Evolutionary conservation across 148 eudicot species (phyloP).

Genomic region (Limonium bicolor): DNA sequence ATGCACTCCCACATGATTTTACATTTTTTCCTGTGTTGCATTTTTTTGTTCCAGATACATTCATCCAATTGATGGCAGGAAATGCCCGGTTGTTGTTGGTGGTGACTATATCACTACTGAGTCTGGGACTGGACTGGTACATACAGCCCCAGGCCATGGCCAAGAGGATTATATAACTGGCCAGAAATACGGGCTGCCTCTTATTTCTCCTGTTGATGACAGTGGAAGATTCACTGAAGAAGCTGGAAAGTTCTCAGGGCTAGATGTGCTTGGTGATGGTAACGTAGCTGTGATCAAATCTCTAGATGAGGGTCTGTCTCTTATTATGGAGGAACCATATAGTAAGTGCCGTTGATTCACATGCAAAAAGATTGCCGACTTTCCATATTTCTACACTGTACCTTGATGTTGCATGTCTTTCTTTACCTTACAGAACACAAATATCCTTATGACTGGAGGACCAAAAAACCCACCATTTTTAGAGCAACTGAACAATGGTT

Average conservation of each 20-base stretch:
- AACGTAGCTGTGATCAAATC: conserved; percentile 67
- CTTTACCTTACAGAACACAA: conserved; percentile 50
- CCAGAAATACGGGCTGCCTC: conserved; percentile 69
- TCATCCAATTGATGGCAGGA: conserved; percentile 67
- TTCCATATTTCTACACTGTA: too few species aligned
- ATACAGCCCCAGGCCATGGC: conserved; percentile 99
- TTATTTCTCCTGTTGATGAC: conserved; percentile 91
- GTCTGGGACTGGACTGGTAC: conserved; percentile 98
- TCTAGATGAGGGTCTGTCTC: conserved; percentile 54
- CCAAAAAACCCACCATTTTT: conserved; percentile 88
- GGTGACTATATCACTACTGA: conserved; percentile 99
- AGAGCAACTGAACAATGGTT: conserved; percentile 99
- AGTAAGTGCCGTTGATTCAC: conserved; percentile 26
- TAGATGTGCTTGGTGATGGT: conserved; percentile 82
- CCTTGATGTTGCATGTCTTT: too few species aligned
- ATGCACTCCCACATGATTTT: neutral
- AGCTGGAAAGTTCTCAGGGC: conserved; percentile 80
- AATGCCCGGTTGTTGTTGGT: conserved; percentile 87
- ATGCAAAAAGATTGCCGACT: neutral
- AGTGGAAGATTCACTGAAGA: conserved; percentile 85
- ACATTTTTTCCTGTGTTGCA: neutral
- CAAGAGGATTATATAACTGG: conserved; percentile 96
- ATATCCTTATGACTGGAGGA: conserved; percentile 99
- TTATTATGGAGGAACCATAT: conserved; percentile 84
- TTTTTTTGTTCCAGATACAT: conserved; percentile 31